Percentiles rank a stretch among this genome's conserved stretches.
phyloP scores from a whole-genome alignment of 306 rosid genomes.

The Pachyrhizus erosus region DNA sequence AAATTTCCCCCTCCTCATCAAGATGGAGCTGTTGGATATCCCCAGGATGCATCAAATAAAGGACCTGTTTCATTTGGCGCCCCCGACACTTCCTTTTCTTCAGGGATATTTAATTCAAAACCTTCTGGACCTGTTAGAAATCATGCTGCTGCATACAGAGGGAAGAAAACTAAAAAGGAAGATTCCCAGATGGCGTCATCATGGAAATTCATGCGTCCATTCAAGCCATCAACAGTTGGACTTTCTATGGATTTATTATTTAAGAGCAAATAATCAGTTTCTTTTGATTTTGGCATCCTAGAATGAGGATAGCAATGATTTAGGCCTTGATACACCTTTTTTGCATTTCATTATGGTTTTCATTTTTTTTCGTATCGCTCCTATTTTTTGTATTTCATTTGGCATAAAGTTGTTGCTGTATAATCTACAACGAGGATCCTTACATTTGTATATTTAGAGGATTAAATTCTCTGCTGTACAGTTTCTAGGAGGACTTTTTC shows the following conservation, averaged over 20 bases:
- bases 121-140: conserved; percentile 61
- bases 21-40: conserved; percentile 94
- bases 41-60: conserved; percentile 65
- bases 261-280: conserved; percentile 65
- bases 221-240: conserved; percentile 86
- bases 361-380: conserved; percentile 40
- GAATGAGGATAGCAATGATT: conserved; percentile 38
- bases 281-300: conserved; percentile 48
- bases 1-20: conserved; percentile 99
- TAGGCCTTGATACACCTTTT: conserved; percentile 35
- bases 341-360: conserved; percentile 41
- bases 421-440: conserved; percentile 50
- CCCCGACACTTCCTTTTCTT: conserved; percentile 67
- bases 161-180: conserved; percentile 66
- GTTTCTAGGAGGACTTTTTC: conserved; percentile 43
- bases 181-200: conserved; percentile 68
- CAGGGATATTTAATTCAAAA: conserved; percentile 66
- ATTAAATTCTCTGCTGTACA: conserved; percentile 60
- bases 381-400: conserved; percentile 62
- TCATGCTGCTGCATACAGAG: conserved; percentile 55
- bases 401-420: conserved; percentile 54
- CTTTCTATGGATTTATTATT: conserved; percentile 75
- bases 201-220: conserved; percentile 73
- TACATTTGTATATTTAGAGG: conserved; percentile 58
- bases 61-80: conserved; percentile 80